Evolutionary conservation across 106 monocot species (phyloP), one percentile per base, ranked within the genome.

Genomic region (Agapanthus africanus): DNA sequence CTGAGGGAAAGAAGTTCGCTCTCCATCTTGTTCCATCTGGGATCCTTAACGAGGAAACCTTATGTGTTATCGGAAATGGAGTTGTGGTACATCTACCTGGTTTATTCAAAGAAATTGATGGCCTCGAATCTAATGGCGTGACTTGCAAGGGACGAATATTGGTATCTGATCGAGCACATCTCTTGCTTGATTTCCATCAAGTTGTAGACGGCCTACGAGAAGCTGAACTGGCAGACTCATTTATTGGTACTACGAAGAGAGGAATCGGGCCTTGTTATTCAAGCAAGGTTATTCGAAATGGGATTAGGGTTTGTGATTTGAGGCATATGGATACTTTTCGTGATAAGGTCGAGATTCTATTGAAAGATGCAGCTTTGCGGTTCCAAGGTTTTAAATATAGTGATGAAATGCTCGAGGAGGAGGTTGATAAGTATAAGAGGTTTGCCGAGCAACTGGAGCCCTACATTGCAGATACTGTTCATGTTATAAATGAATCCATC

Each of bases 251-350:
- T 54, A 95, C 95, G 21, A 95, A 91, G 66, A 81, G 84, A 38
- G 95, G 95, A 51, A 95, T 95, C 57, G 95, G 95, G 2, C 95
- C 95, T 4, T 88, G 88, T 73, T 95, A 95, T 82, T 87, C 95
- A 15, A 91, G 80, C 69, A 95, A 95, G 73, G 85, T 71, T 59
- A 86, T 81, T 19, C 71, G 95, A 37, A 95, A 91, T 68, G 95
- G 95, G 28, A 61, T 95, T 47, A 76, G 95, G 35, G 85, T 95
- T 52, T 79, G 82, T 30, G 95, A 95, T 72, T 33, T 95, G 59
- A 84, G 88, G 54, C 83, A 84, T 66, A 95, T 91, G 88, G 88
- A 91, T 77, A 82, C 85, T 14, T 95, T 95, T 67, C 40, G 38
- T 42, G 65, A 73, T 31, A 91, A 95, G 44, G 81, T 95, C 39